phyloP scores from a whole-genome alignment of 2,329 filamentous ascomycete species.

The Arachnomyces sp. region DNA sequence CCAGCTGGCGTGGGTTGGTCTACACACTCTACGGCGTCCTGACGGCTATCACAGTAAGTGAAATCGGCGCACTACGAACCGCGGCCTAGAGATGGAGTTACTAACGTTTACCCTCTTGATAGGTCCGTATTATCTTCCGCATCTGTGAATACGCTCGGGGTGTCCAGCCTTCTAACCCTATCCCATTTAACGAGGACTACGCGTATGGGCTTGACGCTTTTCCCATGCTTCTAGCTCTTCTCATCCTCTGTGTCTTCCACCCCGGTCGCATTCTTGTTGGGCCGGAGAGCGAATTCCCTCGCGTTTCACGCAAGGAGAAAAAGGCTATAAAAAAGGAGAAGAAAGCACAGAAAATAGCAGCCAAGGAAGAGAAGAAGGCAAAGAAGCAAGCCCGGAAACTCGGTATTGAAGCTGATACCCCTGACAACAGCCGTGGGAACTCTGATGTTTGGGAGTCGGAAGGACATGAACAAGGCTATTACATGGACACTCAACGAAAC shows the following conservation, averaged over 20 bases:
- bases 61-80: not conserved
- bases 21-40: constrained; percentile 37
- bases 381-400: constrained; percentile 13
- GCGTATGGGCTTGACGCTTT: constrained; percentile 47
- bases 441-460: too few species aligned
- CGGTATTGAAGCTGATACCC: too few species aligned
- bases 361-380: constrained; percentile 19
- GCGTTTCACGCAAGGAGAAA: constrained; percentile 36
- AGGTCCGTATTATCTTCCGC: constrained; percentile 55
- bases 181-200: constrained; percentile 57
- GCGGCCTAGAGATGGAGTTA: constrained; percentile 2
- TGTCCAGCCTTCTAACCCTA: constrained; percentile 52
- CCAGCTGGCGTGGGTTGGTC: constrained; percentile 22
- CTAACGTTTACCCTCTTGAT: not conserved
- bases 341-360: constrained; percentile 24
- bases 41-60: constrained; percentile 34
- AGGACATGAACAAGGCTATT: too few species aligned
- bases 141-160: constrained; percentile 51
- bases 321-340: constrained; percentile 33
- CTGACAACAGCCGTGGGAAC: too few species aligned
- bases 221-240: constrained; percentile 47
- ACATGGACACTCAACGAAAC: too few species aligned
- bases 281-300: constrained; percentile 40
- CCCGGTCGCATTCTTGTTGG: constrained; percentile 44
- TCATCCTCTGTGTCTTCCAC: constrained; percentile 40